These are phyloP conservation scores for Soucietia sequanensis DNA, from an alignment of 805 yeast species.

Conservation along the genomic window DNA sequence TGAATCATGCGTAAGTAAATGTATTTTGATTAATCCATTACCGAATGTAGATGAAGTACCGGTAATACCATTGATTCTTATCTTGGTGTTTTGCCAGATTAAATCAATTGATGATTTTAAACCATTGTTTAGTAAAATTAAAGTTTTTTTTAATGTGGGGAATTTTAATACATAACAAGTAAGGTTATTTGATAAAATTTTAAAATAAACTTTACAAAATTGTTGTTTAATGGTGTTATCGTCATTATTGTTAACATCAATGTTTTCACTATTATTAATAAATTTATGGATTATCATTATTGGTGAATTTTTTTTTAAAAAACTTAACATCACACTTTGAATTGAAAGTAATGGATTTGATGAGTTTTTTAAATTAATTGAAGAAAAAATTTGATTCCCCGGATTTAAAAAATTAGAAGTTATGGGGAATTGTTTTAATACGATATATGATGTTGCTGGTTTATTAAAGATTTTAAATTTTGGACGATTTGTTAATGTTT, in stretches of 20 bases:
- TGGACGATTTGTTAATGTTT: too few relatives aligned
- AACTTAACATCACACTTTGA: background rate
- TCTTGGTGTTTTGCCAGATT: background rate
- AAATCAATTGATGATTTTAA: conserved; percentile 1
- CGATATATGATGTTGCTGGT: too few relatives aligned
- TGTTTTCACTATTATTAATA: too few relatives aligned
- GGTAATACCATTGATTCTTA: background rate
- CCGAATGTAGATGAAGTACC: conserved; percentile 1
- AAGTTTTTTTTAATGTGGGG: background rate
- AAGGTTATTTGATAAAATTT: background rate
- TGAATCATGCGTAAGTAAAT: background rate
- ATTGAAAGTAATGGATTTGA: too few relatives aligned
- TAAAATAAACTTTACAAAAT: conserved; percentile 1
- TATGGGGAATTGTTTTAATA: too few relatives aligned
- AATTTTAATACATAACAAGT: background rate
- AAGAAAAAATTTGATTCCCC: too few relatives aligned
- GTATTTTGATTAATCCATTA: background rate
- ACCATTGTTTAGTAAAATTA: conserved; percentile 1
- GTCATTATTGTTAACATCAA: too few relatives aligned
- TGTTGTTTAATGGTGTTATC: background rate
- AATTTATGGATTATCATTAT: background rate
- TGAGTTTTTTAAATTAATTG: too few relatives aligned
- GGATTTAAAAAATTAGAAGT: too few relatives aligned
- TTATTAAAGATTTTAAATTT: too few relatives aligned
- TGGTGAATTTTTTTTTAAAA: background rate